Evolutionary conservation across 1,284 basidiomycete genomes (phyloP), one percentile per base, ranked within the genome.

Genomic region (Sporisorium graminicola): DNA sequence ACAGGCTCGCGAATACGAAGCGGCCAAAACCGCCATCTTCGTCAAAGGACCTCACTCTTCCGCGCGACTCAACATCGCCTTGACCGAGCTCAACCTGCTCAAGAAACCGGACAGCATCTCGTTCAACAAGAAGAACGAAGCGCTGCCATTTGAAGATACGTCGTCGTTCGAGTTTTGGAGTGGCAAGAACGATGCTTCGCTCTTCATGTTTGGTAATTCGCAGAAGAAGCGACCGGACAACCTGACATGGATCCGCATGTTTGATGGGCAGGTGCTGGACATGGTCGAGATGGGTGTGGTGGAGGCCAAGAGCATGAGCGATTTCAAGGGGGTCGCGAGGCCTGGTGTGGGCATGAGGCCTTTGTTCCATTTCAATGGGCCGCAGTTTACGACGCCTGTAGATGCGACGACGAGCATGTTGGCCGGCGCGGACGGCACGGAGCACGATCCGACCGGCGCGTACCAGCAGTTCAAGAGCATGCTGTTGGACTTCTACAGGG

Each of bases 141-240:
- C 98, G 18, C 91, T 93, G 55, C 97, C 97, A 2, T 98, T 99
- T 84, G 96, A 98, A 82, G 90, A 94, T 71, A 73, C 78, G 1
- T 74, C 76, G 82, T 89, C 16, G 92, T 93, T 99, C 63, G 94
- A 94, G 80, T 99, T 99, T 86, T 99, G 95, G 93, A 88, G 91
- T 1, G 83, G 88, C 40, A 99, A 99, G 88, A 99, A 99, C 87
- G 97, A 99, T 81, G 95, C 95, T 1, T 91, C 91, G 5, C 88
- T 99, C 81, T 97, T 98, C 83, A 87, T 97, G 14, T 88, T 98
- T 46, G 96, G 94, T 1, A 92, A 95, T 82, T 94, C 92, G 82
- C 93, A 92, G 54, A 99, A 99, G 88, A 99, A 99, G 86, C 88
- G 95, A 58, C 95, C 95, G 16, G 90, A 98, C 83, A 92, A 93